Evolutionary conservation across 805 yeast species (phyloP).

Genomic region (Candida piceae): DNA sequence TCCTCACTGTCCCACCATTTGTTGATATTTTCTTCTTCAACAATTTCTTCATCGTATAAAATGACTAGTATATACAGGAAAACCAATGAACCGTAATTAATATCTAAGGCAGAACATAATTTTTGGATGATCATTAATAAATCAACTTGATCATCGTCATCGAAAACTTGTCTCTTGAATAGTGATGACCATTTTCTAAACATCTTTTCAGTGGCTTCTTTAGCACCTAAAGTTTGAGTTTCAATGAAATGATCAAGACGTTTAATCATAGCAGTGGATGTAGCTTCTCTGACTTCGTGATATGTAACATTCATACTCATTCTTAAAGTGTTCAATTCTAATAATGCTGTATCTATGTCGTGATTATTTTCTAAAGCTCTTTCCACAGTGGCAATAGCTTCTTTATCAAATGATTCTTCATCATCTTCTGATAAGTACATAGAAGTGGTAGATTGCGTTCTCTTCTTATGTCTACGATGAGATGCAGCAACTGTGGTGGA

Average conservation of each 20-base stretch:
- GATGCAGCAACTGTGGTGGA: constrained; percentile 35
- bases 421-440: constrained; percentile 36
- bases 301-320: constrained; percentile 97
- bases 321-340: constrained; percentile 89
- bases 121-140: constrained; percentile 49
- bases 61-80: constrained; percentile 49
- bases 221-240: constrained; percentile 71
- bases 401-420: constrained; percentile 71
- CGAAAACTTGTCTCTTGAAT: constrained; percentile 82
- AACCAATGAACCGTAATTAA: constrained; percentile 45
- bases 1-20: constrained; percentile 72
- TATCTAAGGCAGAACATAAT: constrained; percentile 37
- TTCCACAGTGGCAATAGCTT: constrained; percentile 90
- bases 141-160: constrained; percentile 70
- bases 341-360: constrained; percentile 84
- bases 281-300: constrained; percentile 85
- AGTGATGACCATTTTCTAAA: constrained; percentile 79
- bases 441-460: constrained; percentile 33
- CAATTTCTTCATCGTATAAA: constrained; percentile 75
- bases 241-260: constrained; percentile 69
- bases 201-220: constrained; percentile 71
- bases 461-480: constrained; percentile 32
- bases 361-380: constrained; percentile 91
- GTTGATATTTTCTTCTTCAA: constrained; percentile 75
- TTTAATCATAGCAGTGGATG: constrained; percentile 63